Evolutionary conservation across 306 rosid species (phyloP).

Genomic region (Phaseolus lunatus): DNA sequence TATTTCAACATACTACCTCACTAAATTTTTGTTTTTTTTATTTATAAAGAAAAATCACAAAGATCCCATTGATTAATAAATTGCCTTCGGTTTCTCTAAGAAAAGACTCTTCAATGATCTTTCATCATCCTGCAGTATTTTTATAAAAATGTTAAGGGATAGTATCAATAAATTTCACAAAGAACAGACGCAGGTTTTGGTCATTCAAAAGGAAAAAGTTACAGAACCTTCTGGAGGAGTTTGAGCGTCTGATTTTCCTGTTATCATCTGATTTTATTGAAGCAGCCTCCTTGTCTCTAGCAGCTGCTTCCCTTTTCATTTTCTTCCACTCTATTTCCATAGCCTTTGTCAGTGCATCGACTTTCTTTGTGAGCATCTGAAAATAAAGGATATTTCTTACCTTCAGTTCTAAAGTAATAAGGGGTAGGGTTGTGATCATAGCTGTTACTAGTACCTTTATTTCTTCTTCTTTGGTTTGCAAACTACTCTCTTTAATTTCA

Average conservation of each 20-base stretch:
- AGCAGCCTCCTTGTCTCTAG: conserved; percentile 81
- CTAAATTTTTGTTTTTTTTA: conserved; percentile 38
- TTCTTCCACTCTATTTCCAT: conserved; percentile 88
- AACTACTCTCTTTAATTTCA: conserved; percentile 64
- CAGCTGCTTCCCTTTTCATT: conserved; percentile 84
- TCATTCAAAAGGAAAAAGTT: conserved; percentile 29
- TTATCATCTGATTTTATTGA: conserved; percentile 58
- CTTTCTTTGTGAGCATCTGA: conserved; percentile 82
- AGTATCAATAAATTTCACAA: conserved; percentile 14
- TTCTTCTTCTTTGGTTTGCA: conserved; percentile 78
- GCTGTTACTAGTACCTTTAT: conserved; percentile 64
- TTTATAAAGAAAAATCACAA: conserved; percentile 54
- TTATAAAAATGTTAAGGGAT: conserved; percentile 27
- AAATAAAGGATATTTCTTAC: conserved; percentile 38
- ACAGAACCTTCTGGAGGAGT: conserved; percentile 66
- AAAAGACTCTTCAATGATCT: conserved; percentile 47
- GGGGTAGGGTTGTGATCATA: background rate
- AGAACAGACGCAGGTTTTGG: conserved; percentile 1
- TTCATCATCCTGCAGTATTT: conserved; percentile 67
- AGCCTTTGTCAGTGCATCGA: conserved; percentile 81
- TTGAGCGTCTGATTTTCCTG: conserved; percentile 58
- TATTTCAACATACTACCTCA: conserved; percentile 51
- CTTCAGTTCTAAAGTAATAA: conserved; percentile 36
- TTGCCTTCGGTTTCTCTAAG: conserved; percentile 50
- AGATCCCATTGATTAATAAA: conserved; percentile 33